Conservation (phyloP, 441 rosid genomes). For the Kokia cookei region DNA sequence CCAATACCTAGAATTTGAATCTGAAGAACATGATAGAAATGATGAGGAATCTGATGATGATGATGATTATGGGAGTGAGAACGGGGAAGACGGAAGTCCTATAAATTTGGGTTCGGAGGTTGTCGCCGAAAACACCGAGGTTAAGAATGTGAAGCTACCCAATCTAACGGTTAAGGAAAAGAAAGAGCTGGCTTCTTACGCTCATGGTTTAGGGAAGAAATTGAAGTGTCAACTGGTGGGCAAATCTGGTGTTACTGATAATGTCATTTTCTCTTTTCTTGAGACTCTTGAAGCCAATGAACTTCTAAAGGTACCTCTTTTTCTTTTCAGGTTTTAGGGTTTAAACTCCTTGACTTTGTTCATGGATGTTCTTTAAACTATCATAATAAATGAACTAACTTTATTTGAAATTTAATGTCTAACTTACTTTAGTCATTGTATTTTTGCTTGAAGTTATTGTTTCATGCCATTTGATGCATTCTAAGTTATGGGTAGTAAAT, state of each 20-base stretch:
- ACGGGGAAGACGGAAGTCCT: constrained; percentile 3
- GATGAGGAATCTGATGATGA: background rate
- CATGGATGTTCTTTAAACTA: background rate
- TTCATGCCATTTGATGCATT: background rate
- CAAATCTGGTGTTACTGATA: constrained; percentile 76
- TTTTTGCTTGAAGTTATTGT: background rate
- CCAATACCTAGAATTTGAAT: constrained; percentile 11
- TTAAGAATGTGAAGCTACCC: constrained; percentile 18
- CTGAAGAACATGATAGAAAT: constrained; percentile 8
- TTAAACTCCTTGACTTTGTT: background rate
- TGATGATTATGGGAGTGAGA: background rate
- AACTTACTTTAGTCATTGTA: background rate
- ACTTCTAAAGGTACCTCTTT: constrained; percentile 61
- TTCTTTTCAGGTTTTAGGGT: background rate
- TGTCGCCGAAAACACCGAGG: constrained; percentile 5
- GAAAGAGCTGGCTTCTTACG: constrained; percentile 87
- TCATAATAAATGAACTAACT: background rate
- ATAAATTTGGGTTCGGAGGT: constrained; percentile 10
- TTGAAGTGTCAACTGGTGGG: constrained; percentile 76
- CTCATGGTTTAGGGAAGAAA: constrained; percentile 75
- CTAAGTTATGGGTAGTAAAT: background rate
- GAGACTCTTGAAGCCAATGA: constrained; percentile 90
- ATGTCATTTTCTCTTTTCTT: constrained; percentile 53
- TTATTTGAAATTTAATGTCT: background rate
- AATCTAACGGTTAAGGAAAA: constrained; percentile 74